Evolutionary conservation across 2,329 filamentous ascomycete species (phyloP).

Genomic region (Sclerotinia spermophila): DNA sequence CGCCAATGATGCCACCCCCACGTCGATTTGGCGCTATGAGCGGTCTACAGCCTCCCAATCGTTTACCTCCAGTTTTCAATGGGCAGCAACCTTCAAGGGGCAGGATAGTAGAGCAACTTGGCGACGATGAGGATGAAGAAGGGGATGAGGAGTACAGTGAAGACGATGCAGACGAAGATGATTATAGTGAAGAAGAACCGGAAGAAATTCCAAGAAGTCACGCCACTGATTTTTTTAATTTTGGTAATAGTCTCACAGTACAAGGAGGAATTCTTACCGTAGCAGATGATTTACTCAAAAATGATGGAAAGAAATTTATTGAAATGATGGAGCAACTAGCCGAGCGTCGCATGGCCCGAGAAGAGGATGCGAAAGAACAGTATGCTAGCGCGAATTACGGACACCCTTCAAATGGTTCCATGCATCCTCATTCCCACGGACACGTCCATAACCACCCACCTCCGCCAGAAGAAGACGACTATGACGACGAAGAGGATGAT

Average conservation of each 20-base stretch:
- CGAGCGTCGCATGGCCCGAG: conserved; percentile 93
- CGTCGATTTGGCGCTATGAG: conserved; percentile 58
- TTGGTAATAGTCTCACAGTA: conserved; percentile 94
- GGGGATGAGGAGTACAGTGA: conserved; percentile 45
- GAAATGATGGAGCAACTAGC: conserved; percentile 99
- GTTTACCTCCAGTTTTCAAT: conserved; percentile 54
- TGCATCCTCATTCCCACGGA: conserved; percentile 38
- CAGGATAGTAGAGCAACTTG: conserved; percentile 66
- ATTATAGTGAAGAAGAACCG: conserved; percentile 63
- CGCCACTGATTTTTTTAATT: conserved; percentile 88
- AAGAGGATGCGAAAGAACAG: conserved; percentile 77
- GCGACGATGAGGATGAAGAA: conserved; percentile 44
- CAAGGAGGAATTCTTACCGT: conserved; percentile 98
- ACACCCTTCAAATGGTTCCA: conserved; percentile 55
- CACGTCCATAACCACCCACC: conserved; percentile 60
- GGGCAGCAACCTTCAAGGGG: conserved; percentile 69
- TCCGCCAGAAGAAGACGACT: conserved; percentile 69
- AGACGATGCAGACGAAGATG: conserved; percentile 58
- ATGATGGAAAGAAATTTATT: conserved; percentile 99
- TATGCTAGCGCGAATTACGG: conserved; percentile 56
- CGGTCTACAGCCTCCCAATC: conserved; percentile 55
- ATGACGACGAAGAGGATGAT: conserved; percentile 57
- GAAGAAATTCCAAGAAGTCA: conserved; percentile 63
- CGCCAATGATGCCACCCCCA: conserved; percentile 64
- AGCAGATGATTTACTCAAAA: conserved; percentile 96